phyloP scores from a whole-genome alignment of 192 early-diverging fungal genomes.

The Linderina pennispora region DNA sequence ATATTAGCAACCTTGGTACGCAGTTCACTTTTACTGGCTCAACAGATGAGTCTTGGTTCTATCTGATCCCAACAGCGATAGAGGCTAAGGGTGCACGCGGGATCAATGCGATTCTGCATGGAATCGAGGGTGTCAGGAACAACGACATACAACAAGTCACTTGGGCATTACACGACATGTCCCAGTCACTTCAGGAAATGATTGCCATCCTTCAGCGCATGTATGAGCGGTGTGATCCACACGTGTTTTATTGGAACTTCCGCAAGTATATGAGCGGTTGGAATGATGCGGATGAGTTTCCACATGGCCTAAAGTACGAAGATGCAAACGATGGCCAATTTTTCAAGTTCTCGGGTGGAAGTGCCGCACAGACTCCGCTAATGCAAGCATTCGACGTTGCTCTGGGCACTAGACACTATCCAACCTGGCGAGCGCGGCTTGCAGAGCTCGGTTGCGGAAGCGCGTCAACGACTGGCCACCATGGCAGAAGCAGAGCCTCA shows the following conservation, averaged over 20 bases:
- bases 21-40: constrained; percentile 81
- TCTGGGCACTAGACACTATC: constrained; percentile 82
- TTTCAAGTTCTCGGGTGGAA: constrained; percentile 80
- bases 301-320: constrained; percentile 83
- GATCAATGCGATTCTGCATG: constrained; percentile 61
- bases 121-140: constrained; percentile 54
- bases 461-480: constrained; percentile 13
- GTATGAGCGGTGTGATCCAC: constrained; percentile 92
- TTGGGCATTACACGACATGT: constrained; percentile 51
- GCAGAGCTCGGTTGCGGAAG: constrained; percentile 28
- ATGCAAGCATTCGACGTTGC: constrained; percentile 90
- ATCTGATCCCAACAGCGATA: constrained; percentile 83
- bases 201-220: constrained; percentile 60
- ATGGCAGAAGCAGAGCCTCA: constrained; percentile 26
- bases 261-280: constrained; percentile 86
- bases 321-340: constrained; percentile 67
- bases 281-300: constrained; percentile 78
- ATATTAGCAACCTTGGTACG: constrained; percentile 69
- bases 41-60: constrained; percentile 96
- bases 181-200: constrained; percentile 47
- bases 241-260: constrained; percentile 92
- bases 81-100: constrained; percentile 71
- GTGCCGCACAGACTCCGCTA: constrained; percentile 87
- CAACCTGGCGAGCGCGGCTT: constrained; percentile 53
- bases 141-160: constrained; percentile 46